Conservation (phyloP, 2,329 filamentous ascomycete species). For the Dactylellina parvicollis region DNA sequence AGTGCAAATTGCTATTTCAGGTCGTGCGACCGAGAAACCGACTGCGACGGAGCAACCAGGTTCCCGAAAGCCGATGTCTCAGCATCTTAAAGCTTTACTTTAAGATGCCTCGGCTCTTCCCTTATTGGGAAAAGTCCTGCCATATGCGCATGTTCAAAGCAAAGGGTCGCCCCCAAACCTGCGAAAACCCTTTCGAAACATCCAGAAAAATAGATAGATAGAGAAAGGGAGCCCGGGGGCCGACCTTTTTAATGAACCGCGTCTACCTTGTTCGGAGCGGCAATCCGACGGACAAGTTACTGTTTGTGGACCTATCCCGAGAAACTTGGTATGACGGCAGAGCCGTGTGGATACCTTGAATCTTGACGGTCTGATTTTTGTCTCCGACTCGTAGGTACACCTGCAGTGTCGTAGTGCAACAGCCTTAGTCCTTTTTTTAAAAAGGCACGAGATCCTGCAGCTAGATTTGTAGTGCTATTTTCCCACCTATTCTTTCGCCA, state of each 20-base stretch:
- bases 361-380: not conserved
- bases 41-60: too few relatives aligned
- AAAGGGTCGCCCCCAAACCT: too few relatives aligned
- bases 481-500: too few relatives aligned
- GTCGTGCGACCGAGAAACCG: too few relatives aligned
- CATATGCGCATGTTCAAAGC: not conserved
- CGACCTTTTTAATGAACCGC: not conserved
- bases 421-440: not conserved
- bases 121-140: not conserved
- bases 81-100: too few relatives aligned
- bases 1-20: too few relatives aligned
- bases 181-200: too few relatives aligned
- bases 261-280: constrained; percentile 17
- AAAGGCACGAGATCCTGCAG: not conserved
- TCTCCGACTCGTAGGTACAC: too few relatives aligned
- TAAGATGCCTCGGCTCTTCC: not conserved
- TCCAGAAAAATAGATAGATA: too few relatives aligned
- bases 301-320: constrained; percentile 7
- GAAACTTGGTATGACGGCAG: constrained; percentile 17
- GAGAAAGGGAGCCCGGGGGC: too few relatives aligned
- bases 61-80: too few relatives aligned
- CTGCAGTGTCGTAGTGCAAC: too few relatives aligned
- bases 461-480: not conserved
- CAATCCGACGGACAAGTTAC: constrained; percentile 27
- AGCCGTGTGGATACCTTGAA: constrained; percentile 16